A percentile compares a stretch with the other conserved stretches of the same genome.
phyloP scores from a whole-genome alignment of 345 rosid species.

The Brassica nigra region DNA sequence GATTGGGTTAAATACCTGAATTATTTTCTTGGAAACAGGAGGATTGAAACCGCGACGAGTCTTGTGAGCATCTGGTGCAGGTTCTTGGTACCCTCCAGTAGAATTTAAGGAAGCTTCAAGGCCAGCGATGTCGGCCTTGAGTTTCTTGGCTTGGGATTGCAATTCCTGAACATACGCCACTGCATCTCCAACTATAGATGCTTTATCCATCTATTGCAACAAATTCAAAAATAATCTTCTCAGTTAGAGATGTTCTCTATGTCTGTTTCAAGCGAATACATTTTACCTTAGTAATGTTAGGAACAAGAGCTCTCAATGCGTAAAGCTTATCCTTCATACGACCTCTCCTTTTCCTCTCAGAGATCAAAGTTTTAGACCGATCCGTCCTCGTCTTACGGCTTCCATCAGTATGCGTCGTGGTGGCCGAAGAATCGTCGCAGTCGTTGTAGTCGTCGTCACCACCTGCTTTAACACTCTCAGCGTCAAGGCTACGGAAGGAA shows the following conservation, averaged over 20 bases:
- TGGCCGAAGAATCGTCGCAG: conserved; percentile 62
- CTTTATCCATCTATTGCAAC: conserved; percentile 81
- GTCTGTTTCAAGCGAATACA: background rate
- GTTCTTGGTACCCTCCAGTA: conserved; percentile 33
- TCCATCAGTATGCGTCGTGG: conserved; percentile 44
- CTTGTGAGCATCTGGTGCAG: conserved; percentile 29
- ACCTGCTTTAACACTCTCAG: conserved; percentile 38
- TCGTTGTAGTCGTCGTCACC: conserved; percentile 47
- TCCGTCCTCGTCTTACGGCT: conserved; percentile 52
- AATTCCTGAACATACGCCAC: conserved; percentile 72
- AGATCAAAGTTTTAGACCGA: conserved; percentile 70
- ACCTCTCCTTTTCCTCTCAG: conserved; percentile 70
- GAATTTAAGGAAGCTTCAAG: conserved; percentile 63
- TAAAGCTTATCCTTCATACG: conserved; percentile 92
- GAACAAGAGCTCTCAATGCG: conserved; percentile 80
- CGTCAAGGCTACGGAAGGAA: conserved; percentile 46
- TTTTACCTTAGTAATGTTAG: conserved; percentile 82
- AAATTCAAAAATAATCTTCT: background rate
- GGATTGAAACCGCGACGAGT: conserved; percentile 24
- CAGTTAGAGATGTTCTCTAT: background rate
- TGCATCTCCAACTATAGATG: conserved; percentile 88
- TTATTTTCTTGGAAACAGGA: conserved; percentile 51
- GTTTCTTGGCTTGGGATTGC: conserved; percentile 65
- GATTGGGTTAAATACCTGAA: conserved; percentile 51
- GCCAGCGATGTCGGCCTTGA: conserved; percentile 62